phyloP scores from a whole-genome alignment of 2,329 filamentous ascomycete genomes.

The Penicillium polonicum region DNA sequence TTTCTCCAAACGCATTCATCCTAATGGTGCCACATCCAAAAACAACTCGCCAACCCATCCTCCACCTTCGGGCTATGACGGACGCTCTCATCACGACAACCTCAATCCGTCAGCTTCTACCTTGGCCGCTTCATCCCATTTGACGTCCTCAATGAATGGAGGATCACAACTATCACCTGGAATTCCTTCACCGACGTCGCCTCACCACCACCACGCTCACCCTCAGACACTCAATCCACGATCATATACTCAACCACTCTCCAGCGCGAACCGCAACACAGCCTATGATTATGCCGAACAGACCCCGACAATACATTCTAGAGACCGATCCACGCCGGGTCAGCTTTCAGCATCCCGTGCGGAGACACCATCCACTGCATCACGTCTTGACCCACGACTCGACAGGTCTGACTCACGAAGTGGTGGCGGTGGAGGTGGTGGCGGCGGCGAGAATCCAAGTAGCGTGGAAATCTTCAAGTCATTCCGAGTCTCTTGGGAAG shows the following conservation, averaged over 20 bases:
- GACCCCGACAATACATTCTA: slow-evolving; percentile 27
- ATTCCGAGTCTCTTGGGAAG: slow-evolving; percentile 96
- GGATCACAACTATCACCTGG: slow-evolving; percentile 54
- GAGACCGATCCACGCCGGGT: slow-evolving; percentile 36
- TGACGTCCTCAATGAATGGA: slow-evolving; percentile 66
- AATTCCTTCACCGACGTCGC: slow-evolving; percentile 48
- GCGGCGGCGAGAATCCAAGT: slow-evolving; percentile 28
- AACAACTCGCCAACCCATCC: slow-evolving; percentile 72
- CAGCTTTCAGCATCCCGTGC: slow-evolving; percentile 32
- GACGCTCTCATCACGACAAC: slow-evolving; percentile 57
- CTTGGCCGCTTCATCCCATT: slow-evolving; percentile 67
- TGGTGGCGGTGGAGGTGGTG: slow-evolving; percentile 20
- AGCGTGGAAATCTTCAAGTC: slow-evolving; percentile 96
- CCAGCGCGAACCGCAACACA: slow-evolving; percentile 28
- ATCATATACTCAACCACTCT: slow-evolving; percentile 41
- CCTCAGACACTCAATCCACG: slow-evolving; percentile 45
- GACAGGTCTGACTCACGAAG: slow-evolving; percentile 30
- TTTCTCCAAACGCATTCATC: slow-evolving; percentile 70
- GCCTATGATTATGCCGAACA: slow-evolving; percentile 44
- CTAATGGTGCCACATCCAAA: slow-evolving; percentile 70
- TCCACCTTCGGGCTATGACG: slow-evolving; percentile 64
- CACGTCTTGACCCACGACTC: slow-evolving; percentile 12
- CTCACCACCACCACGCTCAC: slow-evolving; percentile 40
- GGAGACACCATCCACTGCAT: slow-evolving; percentile 31
- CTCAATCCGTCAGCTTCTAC: slow-evolving; percentile 69